These are phyloP conservation scores for Abelmoschus esculentus DNA, from an alignment of 345 rosid species.

Conservation along the genomic window DNA sequence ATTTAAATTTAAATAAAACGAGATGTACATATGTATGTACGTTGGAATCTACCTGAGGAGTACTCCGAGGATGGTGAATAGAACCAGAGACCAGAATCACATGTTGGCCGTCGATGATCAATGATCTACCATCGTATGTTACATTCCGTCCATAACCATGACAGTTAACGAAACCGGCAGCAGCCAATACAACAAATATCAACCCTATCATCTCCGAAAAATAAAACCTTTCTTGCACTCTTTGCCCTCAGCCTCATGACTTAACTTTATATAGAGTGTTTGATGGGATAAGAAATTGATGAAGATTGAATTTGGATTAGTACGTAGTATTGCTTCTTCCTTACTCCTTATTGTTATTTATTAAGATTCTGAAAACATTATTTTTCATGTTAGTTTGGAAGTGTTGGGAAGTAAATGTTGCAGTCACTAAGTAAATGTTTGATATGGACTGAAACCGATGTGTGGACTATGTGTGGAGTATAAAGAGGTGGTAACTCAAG, in stretches of 20 bases:
- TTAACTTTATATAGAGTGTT: neutral
- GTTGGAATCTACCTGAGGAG: conserved; percentile 39
- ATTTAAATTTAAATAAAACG: neutral
- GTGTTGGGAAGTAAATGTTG: too few relatives aligned
- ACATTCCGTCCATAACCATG: conserved; percentile 5
- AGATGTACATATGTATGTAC: neutral
- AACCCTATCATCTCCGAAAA: neutral
- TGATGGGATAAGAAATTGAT: neutral
- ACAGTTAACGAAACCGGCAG: conserved; percentile 1
- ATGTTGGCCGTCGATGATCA: conserved; percentile 51
- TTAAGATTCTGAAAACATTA: too few relatives aligned
- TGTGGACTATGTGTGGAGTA: too few relatives aligned
- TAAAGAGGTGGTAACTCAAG: too few relatives aligned
- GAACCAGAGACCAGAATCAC: conserved; percentile 76
- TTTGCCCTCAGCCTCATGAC: neutral
- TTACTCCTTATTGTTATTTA: too few relatives aligned
- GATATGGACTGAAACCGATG: too few relatives aligned
- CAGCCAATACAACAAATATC: neutral
- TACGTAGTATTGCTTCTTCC: neutral
- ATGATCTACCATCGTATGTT: conserved; percentile 54
- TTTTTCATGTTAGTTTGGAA: too few relatives aligned
- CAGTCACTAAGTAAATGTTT: too few relatives aligned
- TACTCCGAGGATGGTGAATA: conserved; percentile 77
- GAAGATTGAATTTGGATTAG: neutral
- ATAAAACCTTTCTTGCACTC: neutral